Evolutionary conservation across 371 early-diverging fungal genomes (phyloP).

Genomic region (Circinella umbellata): DNA sequence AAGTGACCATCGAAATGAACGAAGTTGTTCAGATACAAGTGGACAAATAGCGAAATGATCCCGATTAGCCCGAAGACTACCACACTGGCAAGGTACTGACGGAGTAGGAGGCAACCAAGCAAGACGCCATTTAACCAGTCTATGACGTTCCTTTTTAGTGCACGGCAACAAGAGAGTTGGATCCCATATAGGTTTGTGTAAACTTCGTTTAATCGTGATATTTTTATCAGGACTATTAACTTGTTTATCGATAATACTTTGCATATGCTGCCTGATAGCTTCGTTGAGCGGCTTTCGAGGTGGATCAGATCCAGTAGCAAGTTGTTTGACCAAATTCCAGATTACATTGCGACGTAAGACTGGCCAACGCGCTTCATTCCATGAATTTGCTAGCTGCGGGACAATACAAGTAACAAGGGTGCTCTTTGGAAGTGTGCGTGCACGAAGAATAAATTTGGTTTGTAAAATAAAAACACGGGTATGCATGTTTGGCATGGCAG

Average conservation of each 20-base stretch:
- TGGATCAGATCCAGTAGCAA: too few species aligned
- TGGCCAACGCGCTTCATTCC: too few species aligned
- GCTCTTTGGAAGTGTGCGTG: not conserved
- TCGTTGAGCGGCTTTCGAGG: too few species aligned
- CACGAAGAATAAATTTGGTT: not conserved
- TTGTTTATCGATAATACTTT: too few species aligned
- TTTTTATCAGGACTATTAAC: too few species aligned
- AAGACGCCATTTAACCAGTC: not conserved
- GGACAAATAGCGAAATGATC: not conserved
- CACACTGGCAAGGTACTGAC: not conserved
- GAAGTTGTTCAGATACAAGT: not conserved
- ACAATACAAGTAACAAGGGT: not conserved
- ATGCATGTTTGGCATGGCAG: too few species aligned
- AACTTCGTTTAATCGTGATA: too few species aligned
- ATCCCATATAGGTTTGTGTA: not conserved
- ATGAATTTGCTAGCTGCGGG: not conserved
- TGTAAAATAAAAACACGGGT: not conserved
- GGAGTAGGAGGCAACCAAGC: not conserved
- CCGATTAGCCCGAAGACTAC: not conserved
- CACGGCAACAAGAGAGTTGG: not conserved
- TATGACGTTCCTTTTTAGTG: not conserved
- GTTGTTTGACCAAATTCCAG: too few species aligned
- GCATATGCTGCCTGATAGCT: too few species aligned
- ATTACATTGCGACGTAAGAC: too few species aligned
- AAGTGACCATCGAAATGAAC: not conserved